Evolutionary conservation across 805 yeast species (phyloP), one percentile per base, ranked within the genome.

Genomic region (Pichia pseudocactophila): DNA sequence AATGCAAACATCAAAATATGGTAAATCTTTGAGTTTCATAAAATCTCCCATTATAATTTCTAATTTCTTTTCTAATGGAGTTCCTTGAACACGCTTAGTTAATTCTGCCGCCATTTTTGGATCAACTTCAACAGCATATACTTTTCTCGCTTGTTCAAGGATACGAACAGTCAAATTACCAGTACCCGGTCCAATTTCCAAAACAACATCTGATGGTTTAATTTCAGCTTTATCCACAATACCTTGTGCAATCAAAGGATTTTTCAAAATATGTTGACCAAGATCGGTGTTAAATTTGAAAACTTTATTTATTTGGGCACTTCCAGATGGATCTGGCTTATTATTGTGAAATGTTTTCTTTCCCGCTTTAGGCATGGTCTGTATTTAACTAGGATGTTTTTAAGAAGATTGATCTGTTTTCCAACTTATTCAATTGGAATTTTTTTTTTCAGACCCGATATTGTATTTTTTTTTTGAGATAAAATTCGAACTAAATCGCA

Each of bases 31-130:
- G 2, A 95, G 79, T 64, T 92, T 92, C 78, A 92, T 90, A 61
- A 88, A 89, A 65, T 92, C 98, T 16, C 98, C 98, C 50, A 92
- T 71, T 56, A 90, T 66, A 45, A 92, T 87, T 49, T 92, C 97
- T 43, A 92, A 70, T 60, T 88, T 89, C 65, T 86, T 87, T 61
- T 88, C 92, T 43, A 75, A 82, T 1, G 96, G 89, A n/a, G 94
- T 90, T 11, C 97, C 97, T 56, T 87, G 96, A 13, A 92, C 97
- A 69, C 98, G 81, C 62, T 92, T 92, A 10, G 97, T 87, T 55
- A 92, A 71, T 64, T 92, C 98, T 0, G 97, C 97, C 2, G 97
- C 98, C 98, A 92, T 92, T 66, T 97, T 73, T n/a, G 98, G 98
- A 66, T 92, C 98, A 87, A 89, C 89, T 67, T 92, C 98, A 41